A percentile compares a stretch with the other conserved stretches of the same genome.
Conservation (phyloP, 345 rosid genomes). For the Camelina hispida region DNA sequence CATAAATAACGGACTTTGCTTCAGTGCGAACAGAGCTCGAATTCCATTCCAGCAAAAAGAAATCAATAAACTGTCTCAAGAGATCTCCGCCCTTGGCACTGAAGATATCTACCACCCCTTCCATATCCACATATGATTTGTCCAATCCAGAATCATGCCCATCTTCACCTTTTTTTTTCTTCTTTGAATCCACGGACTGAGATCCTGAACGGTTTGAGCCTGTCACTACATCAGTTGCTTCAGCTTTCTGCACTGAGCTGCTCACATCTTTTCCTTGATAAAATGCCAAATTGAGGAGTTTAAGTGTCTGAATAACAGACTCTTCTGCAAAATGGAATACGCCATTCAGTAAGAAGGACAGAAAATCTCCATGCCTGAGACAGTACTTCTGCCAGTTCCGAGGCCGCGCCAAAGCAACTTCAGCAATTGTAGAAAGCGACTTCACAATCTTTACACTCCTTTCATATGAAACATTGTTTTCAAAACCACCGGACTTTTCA, state of each 20-base stretch:
- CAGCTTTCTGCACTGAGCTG: slow-evolving; percentile 66
- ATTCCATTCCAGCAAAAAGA: slow-evolving; percentile 96
- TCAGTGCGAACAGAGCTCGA: slow-evolving; percentile 91
- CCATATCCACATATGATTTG: slow-evolving; percentile 92
- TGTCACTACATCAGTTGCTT: slow-evolving; percentile 66
- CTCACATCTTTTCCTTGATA: slow-evolving; percentile 86
- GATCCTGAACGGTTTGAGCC: slow-evolving; percentile 66
- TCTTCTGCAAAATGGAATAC: slow-evolving; percentile 91
- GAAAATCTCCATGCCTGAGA: slow-evolving; percentile 78
- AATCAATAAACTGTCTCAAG: slow-evolving; percentile 87
- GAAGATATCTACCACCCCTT: slow-evolving; percentile 76
- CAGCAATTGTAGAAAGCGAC: slow-evolving; percentile 90
- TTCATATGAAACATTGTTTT: slow-evolving; percentile 80
- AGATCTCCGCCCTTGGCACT: slow-evolving; percentile 69
- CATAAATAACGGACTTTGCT: slow-evolving; percentile 88
- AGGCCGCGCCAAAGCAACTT: slow-evolving; percentile 92
- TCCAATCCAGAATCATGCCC: slow-evolving; percentile 79
- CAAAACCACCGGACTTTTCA: slow-evolving; percentile 90
- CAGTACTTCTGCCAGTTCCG: slow-evolving; percentile 99
- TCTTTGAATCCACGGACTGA: slow-evolving; percentile 77
- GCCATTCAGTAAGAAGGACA: slow-evolving; percentile 79
- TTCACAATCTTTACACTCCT: slow-evolving; percentile 94
- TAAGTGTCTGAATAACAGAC: slow-evolving; percentile 87
- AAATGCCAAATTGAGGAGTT: slow-evolving; percentile 85
- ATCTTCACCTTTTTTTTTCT: slow-evolving; percentile 94